These are phyloP conservation scores for Saccharomyces hybrid DNA, from an alignment of 1,139 yeast genomes.

Conservation along the genomic window DNA sequence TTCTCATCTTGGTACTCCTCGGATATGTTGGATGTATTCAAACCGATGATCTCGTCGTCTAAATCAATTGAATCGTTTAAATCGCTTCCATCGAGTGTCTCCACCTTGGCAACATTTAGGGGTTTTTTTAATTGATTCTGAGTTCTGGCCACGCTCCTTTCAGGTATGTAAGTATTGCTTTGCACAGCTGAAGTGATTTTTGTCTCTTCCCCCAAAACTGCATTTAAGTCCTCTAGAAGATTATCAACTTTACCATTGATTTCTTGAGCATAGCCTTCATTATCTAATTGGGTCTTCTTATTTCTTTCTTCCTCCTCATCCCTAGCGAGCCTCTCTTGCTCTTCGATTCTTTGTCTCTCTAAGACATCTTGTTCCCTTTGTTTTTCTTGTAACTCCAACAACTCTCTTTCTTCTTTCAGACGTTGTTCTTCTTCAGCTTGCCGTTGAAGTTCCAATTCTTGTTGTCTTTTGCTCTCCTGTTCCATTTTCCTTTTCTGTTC, in stretches of 20 bases:
- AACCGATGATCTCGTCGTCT: constrained; percentile 3
- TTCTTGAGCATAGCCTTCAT: not conserved
- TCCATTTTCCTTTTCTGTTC: not conserved
- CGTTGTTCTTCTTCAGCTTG: not conserved
- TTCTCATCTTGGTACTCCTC: constrained; percentile 1
- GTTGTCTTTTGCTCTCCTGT: not conserved
- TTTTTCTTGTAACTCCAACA: not conserved
- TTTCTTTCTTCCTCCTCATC: not conserved
- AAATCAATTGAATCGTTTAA: not conserved
- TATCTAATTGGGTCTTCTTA: not conserved
- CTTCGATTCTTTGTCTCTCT: not conserved
- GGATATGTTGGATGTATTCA: constrained; percentile 6
- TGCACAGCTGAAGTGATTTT: not conserved
- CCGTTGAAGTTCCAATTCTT: not conserved
- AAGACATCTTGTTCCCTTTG: not conserved
- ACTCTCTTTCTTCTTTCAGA: not conserved
- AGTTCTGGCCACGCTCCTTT: not conserved
- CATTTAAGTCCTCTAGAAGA: constrained; percentile 21
- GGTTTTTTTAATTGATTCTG: not conserved
- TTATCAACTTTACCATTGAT: constrained; percentile 7
- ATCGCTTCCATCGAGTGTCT: constrained; percentile 1
- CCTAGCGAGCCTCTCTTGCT: not conserved
- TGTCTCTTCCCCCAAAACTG: constrained; percentile 11
- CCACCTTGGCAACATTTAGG: constrained; percentile 3
- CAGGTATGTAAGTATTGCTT: constrained; percentile 1